Percentiles rank a stretch among this genome's conserved stretches.
Conservation (phyloP, 1,139 yeast species). For the Lodderomyces orthopsilosis region DNA sequence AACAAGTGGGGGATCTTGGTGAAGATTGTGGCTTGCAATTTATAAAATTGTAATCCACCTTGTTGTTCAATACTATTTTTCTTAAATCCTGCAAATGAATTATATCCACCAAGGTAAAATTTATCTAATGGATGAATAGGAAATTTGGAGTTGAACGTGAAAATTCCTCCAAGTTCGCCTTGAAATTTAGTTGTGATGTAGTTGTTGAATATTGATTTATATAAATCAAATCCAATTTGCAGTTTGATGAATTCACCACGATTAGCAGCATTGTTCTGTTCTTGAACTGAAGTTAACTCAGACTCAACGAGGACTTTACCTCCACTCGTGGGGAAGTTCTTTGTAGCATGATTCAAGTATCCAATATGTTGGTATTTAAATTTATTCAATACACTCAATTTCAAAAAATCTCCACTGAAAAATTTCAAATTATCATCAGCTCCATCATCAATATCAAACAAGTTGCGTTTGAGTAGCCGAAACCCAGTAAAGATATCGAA, state of each 20-base stretch:
- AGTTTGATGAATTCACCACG: conserved; percentile 28
- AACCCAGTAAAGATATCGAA: conserved; percentile 37
- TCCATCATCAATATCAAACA: conserved; percentile 42
- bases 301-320: conserved; percentile 19
- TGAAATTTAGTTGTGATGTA: conserved; percentile 36
- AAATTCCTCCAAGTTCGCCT: conserved; percentile 37
- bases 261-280: conserved; percentile 22
- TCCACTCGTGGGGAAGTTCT: conserved; percentile 35
- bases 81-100: conserved; percentile 38
- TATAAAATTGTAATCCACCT: conserved; percentile 45
- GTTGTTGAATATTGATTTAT: conserved; percentile 38
- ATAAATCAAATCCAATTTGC: conserved; percentile 26
- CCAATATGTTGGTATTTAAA: conserved; percentile 22
- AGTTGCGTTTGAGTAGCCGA: conserved; percentile 38
- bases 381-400: conserved; percentile 33
- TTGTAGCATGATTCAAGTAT: conserved; percentile 24
- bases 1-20: conserved; percentile 37
- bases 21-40: conserved; percentile 32
- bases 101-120: conserved; percentile 48
- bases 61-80: conserved; percentile 34
- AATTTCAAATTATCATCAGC: conserved; percentile 33
- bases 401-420: conserved; percentile 35
- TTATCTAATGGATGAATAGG: conserved; percentile 46
- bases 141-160: conserved; percentile 19
- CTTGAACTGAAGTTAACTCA: conserved; percentile 36